Conservation (phyloP, 805 yeast species). For the Sungouiozyma ichnusensis region DNA sequence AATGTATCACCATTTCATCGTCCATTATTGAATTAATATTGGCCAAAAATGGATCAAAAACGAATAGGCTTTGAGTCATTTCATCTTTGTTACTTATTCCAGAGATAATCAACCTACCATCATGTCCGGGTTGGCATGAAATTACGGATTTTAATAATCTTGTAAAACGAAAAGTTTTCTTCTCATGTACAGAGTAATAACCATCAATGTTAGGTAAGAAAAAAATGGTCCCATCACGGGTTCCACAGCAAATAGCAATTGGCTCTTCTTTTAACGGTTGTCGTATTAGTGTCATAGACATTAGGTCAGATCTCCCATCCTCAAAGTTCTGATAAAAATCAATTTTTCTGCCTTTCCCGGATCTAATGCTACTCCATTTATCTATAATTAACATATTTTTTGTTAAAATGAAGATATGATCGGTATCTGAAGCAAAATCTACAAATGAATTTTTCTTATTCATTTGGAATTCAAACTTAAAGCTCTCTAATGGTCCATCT, state of each 20-base stretch:
- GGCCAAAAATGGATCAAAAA: constrained; percentile 1
- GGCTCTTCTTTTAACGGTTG: background rate
- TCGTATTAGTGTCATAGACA: background rate
- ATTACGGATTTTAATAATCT: constrained; percentile 2
- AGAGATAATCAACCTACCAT: constrained; percentile 3
- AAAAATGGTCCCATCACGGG: background rate
- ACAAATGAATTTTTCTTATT: background rate
- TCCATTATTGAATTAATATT: background rate
- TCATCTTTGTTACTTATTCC: background rate
- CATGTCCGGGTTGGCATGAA: constrained; percentile 5
- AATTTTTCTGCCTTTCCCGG: background rate
- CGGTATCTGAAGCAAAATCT: background rate
- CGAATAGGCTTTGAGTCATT: background rate
- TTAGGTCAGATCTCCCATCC: background rate
- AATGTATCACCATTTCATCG: background rate
- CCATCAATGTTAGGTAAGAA: background rate
- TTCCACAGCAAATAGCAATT: background rate
- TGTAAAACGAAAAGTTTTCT: background rate
- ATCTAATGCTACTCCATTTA: background rate
- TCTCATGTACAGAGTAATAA: background rate
- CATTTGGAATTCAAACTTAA: background rate
- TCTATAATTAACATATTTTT: background rate
- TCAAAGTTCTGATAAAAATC: too few relatives aligned
- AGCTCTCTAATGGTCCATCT: background rate
- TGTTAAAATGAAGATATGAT: background rate